Percentiles rank a stretch among this genome's conserved stretches.
phyloP scores from a whole-genome alignment of 495 filamentous ascomycete genomes.

The Massariosphaeria phaeospora region DNA sequence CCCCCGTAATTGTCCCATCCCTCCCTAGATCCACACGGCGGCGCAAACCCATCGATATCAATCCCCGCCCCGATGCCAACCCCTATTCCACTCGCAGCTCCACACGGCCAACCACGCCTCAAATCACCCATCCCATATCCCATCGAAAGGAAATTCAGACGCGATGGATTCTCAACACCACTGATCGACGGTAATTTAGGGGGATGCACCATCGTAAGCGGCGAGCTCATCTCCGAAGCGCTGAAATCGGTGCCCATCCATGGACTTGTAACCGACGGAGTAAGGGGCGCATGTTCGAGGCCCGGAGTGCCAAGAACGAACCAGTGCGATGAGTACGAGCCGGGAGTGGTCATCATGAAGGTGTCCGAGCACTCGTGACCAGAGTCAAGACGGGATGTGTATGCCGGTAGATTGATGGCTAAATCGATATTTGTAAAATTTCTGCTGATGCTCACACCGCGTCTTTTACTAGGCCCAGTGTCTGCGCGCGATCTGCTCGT shows the following conservation, averaged over 20 bases:
- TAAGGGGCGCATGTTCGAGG: neutral
- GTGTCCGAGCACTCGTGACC: slow-evolving; percentile 17
- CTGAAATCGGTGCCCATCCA: slow-evolving; percentile 34
- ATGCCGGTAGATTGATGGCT: slow-evolving; percentile 22
- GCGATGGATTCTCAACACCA: slow-evolving; percentile 12
- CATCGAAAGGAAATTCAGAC: slow-evolving; percentile 30
- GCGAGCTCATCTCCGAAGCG: slow-evolving; percentile 13
- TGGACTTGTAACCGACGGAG: slow-evolving; percentile 7
- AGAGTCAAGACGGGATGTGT: slow-evolving; percentile 11
- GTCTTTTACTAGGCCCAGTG: slow-evolving; percentile 3
- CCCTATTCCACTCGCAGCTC: slow-evolving; percentile 19
- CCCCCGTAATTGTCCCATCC: neutral
- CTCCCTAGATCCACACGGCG: slow-evolving; percentile 13
- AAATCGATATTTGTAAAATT: slow-evolving; percentile 19
- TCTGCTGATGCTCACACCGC: slow-evolving; percentile 20
- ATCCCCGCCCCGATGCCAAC: slow-evolving; percentile 14
- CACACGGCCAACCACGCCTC: neutral
- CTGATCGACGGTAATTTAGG: slow-evolving; percentile 21
- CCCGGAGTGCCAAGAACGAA: neutral
- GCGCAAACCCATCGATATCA: slow-evolving; percentile 37
- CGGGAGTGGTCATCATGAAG: slow-evolving; percentile 37
- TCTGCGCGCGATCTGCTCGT: slow-evolving; percentile 18
- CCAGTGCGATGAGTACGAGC: slow-evolving; percentile 32
- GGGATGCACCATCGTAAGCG: slow-evolving; percentile 29
- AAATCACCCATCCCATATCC: slow-evolving; percentile 14